Percentiles rank a stretch among this genome's conserved stretches.
Conservation (phyloP, 2,329 filamentous ascomycete species). For the Sclerotinia sclerotiorum region DNA sequence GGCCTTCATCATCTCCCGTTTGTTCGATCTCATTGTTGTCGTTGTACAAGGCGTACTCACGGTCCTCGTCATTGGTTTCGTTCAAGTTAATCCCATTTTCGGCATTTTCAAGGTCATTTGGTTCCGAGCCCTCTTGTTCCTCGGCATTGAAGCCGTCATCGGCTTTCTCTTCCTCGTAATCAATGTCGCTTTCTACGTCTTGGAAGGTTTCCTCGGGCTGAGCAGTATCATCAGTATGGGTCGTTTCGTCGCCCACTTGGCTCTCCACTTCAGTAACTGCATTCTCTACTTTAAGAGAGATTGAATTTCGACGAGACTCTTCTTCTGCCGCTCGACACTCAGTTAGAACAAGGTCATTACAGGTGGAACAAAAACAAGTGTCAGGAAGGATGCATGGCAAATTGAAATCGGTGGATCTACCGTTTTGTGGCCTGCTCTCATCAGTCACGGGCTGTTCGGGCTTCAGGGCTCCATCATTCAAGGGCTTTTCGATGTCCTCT, state of each 20-base stretch:
- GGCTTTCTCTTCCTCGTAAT: slow-evolving; percentile 22
- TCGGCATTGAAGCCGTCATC: not conserved
- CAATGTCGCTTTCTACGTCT: slow-evolving; percentile 33
- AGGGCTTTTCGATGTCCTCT: slow-evolving; percentile 36
- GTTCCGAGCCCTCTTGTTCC: not conserved
- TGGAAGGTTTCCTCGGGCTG: slow-evolving; percentile 4
- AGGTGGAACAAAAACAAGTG: slow-evolving; percentile 37
- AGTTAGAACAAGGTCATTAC: slow-evolving; percentile 31
- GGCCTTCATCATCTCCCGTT: slow-evolving; percentile 10
- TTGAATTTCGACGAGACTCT: slow-evolving; percentile 32
- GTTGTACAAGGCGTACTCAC: slow-evolving; percentile 18
- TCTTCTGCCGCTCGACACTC: slow-evolving; percentile 34
- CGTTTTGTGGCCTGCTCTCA: slow-evolving; percentile 30
- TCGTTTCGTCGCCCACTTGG: not conserved
- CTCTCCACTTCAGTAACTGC: not conserved
- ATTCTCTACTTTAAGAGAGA: slow-evolving; percentile 25
- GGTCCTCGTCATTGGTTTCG: slow-evolving; percentile 17
- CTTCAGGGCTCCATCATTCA: slow-evolving; percentile 19
- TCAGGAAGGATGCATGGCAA: slow-evolving; percentile 32
- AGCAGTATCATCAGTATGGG: not conserved
- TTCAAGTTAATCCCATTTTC: slow-evolving; percentile 7
- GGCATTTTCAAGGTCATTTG: not conserved
- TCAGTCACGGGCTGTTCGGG: slow-evolving; percentile 17
- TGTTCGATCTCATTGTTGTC: slow-evolving; percentile 43
- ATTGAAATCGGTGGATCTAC: slow-evolving; percentile 36